Evolutionary conservation across 164 flowering plant genomes (phyloP), one percentile per base, ranked within the genome.

Genomic region (Liquidambar formosana): DNA sequence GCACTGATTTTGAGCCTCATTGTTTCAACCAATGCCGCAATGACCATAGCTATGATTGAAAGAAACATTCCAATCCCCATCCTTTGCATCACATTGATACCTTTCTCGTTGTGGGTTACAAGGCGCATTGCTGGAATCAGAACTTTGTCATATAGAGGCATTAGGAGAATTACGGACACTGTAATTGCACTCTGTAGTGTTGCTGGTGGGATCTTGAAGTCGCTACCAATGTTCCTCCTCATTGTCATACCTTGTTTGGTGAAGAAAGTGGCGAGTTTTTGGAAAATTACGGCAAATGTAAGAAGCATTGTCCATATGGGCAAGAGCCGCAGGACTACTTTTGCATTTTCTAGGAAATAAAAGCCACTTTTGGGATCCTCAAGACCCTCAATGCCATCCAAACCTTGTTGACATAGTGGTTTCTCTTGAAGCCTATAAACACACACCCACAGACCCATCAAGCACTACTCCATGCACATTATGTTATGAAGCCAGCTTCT

Each of bases 181-280:
- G 93, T 93, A 15, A 96, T 96, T 2, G 89, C 85, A 44, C 95
- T 89, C 64, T 96, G 99, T 0, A 96, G 87, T 1, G 96, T 84
- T 0, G 99, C 99, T 0, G 99, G 98, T 16, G 99, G 99, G 80
- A 96, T 88, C 69, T 80, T 72, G 82, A 93, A 92, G 60, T 57
- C 65, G 46, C 68, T 71, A 4, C 97, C 97, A 0, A 96, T 87
- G 83, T 80, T 84, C 19, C 99, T 73, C 78, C 75, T 80, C 99
- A 96, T 96, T 43, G 98, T 79, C 90, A 84, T 85, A 54, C 99
- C 99, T 83, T 96, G 99, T 66, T 92, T 96, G 18, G 96, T 96
- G 81, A 96, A 96, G 78, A 93, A 96, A 0, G 99, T 96, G 1
- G 90, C 83, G 0, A 98, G 99, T 49, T 84, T 97, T 72, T 96